Base-by-base conservation (phyloP, 768 basidiomycete species). In the Rhizopogon salebrosus region DNA sequence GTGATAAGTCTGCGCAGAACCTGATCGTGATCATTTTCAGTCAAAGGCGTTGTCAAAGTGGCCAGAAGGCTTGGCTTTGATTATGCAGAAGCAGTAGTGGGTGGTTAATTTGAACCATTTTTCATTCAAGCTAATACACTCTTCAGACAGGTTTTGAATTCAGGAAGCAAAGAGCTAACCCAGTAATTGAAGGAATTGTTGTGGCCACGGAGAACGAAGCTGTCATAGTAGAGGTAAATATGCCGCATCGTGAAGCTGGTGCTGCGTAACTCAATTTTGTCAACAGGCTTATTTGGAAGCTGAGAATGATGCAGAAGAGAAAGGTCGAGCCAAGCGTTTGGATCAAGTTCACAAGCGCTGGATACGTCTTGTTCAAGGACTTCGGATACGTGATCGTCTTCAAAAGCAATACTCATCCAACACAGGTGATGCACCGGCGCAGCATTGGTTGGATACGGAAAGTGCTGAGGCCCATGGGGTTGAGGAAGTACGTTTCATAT, bases 111-210 rank as follows among this genome's bases (percentile, higher is more conserved):
- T 49, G 49, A 42, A 45, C 53, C 43, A 27, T 51, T 54, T 37
- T n/a, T 41, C 35, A 51, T 37, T 22, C 18, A 53, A 53, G n/a
- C 46, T 49, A 18, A 43, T 39, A n/a, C 27, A 29, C 45, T 36
- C 16, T 53, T 10, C 60, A 98, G 95, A 92, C 85, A 53, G 89
- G 94, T 13, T 99, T 98, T 67, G 95, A 98, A 68, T 99, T 98
- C 74, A 92, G 85, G 64, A 94, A 95, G 67, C 85, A 90, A 29
- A 80, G 87, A 48, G 95, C 97, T 0, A 82, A 82, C 54, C 95
- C 95, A 3, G 74, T 92, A 54, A 72, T 95, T 29, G 80, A 85
- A 49, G 95, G 95, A 10, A 78, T 99, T 2, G 93, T 98, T 24
- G 76, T 92, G 24, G 91, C 95, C 14, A 76, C 76, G 36, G 93